Base-by-base conservation (phyloP, 2,329 filamentous ascomycete species). In the Chaetothyriales sp. region DNA sequence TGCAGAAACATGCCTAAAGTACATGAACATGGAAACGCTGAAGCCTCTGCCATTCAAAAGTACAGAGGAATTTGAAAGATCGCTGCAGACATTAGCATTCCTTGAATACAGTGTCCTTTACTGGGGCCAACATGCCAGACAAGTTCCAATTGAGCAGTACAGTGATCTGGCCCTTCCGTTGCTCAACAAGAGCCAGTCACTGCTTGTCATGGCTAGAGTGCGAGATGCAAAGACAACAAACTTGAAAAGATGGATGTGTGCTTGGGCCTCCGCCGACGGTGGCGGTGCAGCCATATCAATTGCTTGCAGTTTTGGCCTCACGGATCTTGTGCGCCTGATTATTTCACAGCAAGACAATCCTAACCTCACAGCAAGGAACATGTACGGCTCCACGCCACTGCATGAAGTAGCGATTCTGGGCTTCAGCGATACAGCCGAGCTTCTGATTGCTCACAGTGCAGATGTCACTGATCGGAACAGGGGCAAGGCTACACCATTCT, bases 321-420 rank as follows among this genome's bases (percentile, higher is more conserved):
- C 50, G 15, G 54, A 55, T 8, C 50, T 61, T 9, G 48, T 60
- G 9, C 43, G 52, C 43, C 43, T 57, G 19, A 48, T 61, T 33
- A 54, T 58, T 29, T 25, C 44, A 4, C 18, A 54, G 44, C 25
- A 33, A 13, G n/a, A 2, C 4, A 18, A 48, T 5, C 47, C 29
- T 19, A 50, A 51, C 28, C 44, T 58, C 61, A 44, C 62, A 60
- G 28, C 60, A 64, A 10, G 63, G 57, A 69, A 55, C 50, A 54
- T 51, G 54, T 61, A 47, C 46, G 58, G 52, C 45, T 61, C 43
- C 45, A 56, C 57, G 20, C 54, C 59, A 5, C 50, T 61, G 8
- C 59, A 61, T 40, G 56, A 57, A 46, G 56, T 55, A 13, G 58
- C 57, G 13, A 18, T 56, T 9, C 40, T 51, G 18, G 59, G 59